Conservation (phyloP, 345 rosid genomes). For the Punica granatum region DNA sequence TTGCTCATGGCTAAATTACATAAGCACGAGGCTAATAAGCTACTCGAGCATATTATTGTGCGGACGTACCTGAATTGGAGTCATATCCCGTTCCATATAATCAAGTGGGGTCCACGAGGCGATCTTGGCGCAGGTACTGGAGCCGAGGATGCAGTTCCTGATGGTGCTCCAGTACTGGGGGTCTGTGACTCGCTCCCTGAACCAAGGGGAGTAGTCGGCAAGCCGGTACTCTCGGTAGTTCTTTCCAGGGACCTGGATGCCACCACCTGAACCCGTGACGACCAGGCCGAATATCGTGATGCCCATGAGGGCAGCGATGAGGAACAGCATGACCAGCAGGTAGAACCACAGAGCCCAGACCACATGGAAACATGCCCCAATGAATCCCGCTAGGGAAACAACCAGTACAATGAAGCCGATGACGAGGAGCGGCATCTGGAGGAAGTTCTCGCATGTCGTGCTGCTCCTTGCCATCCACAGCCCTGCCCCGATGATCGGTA, state of each 20-base stretch:
- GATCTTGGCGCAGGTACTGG: constrained; percentile 61
- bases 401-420: constrained; percentile 69
- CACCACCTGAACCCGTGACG: constrained; percentile 78
- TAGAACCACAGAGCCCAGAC: constrained; percentile 96
- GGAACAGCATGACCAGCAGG: constrained; percentile 62
- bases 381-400: constrained; percentile 81
- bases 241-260: constrained; percentile 55
- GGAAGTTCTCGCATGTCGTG: constrained; percentile 80
- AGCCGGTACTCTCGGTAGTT: constrained; percentile 67
- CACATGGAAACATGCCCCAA: constrained; percentile 85
- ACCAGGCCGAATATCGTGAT: constrained; percentile 76
- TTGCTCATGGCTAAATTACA: too few relatives aligned
- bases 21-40: neutral
- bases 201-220: constrained; percentile 75
- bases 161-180: constrained; percentile 62
- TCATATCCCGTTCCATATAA: constrained; percentile 50
- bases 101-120: constrained; percentile 75
- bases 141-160: constrained; percentile 65
- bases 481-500: constrained; percentile 85
- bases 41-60: neutral
- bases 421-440: constrained; percentile 73
- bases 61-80: constrained; percentile 66
- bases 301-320: constrained; percentile 56
- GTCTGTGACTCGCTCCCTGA: constrained; percentile 50
- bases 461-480: constrained; percentile 81